Percentiles rank a stretch among this genome's conserved stretches.
Conservation (phyloP, 2,329 filamentous ascomycete genomes). For the Trichoderma polysporum region DNA sequence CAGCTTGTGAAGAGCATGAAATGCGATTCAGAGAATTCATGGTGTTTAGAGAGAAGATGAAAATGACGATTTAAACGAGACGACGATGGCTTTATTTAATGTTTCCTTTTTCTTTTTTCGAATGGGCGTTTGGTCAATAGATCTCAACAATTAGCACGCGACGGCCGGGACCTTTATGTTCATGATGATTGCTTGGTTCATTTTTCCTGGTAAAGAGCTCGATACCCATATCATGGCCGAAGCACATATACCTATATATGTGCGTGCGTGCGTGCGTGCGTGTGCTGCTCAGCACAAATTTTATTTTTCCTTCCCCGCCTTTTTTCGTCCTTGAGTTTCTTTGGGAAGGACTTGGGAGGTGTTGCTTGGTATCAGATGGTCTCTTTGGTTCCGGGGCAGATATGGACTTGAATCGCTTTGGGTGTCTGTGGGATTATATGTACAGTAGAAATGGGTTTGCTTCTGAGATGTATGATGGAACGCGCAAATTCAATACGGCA, state of each 20-base stretch:
- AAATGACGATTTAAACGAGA: conserved; percentile 24
- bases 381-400: neutral
- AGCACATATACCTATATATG: neutral
- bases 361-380: neutral
- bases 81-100: neutral
- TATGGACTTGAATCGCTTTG: neutral
- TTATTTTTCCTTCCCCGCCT: neutral
- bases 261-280: neutral
- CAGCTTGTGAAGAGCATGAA: conserved; percentile 60
- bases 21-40: conserved; percentile 58
- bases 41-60: conserved; percentile 47
- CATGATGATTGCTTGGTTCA: neutral
- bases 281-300: neutral
- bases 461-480: neutral
- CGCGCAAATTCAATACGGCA: neutral
- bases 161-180: neutral
- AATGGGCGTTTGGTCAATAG: neutral
- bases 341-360: neutral
- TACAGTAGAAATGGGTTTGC: neutral
- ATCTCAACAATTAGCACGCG: neutral
- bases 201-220: neutral
- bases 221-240: conserved; percentile 9
- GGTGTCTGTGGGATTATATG: neutral
- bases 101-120: neutral
- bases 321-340: neutral